Evolutionary conservation across 2,329 filamentous ascomycete species (phyloP), one percentile per base, ranked within the genome.

Genomic region (Fusarium floridanum): DNA sequence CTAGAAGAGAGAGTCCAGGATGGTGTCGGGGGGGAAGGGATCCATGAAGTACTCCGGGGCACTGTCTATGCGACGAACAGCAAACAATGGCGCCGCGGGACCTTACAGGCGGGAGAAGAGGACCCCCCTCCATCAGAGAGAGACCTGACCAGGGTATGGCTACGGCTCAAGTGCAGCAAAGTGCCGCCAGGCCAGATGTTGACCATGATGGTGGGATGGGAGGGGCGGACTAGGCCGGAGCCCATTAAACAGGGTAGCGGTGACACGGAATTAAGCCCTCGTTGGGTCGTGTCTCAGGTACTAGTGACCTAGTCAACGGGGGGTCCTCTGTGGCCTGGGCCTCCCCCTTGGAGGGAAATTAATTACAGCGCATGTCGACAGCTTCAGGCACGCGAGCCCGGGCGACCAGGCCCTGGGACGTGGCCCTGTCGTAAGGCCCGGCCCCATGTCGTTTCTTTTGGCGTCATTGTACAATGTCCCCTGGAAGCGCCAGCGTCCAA

Each of bases 321-420:
- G 45, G 29, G 29, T 11, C 32, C 32, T 34, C 39, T 32, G 3
- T 59, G 61, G 62, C 27, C 43, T 70, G 56, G 61, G 68, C 69
- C 61, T 53, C 65, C 57, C 62, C 61, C 59, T 68, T 73, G 22
- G 36, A 73, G 63, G 70, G 72, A 75, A 68, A 75, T 75, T 75
- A 75, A 75, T 75, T 75, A 75, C 72, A 75, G 72, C 72, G 66
- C 72, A 39, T 70, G 24, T 74, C 70, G 66, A 75, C 72, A 73
- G 66, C 66, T 75, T 75, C 66, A 71, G 73, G 69, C 50, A 73
- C 66, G 66, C 50, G 20, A 60, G 37, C 72, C 70, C 70, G 72
- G 62, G 39, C 66, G 73, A 64, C 41, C 72, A 66, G 66, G 65
- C 61, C 72, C 65, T 75, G 72, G 72, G 37, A 50, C 24, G 68